Evolutionary conservation across 2,329 filamentous ascomycete species (phyloP).

Genomic region (Chrysosporium queenslandicum): DNA sequence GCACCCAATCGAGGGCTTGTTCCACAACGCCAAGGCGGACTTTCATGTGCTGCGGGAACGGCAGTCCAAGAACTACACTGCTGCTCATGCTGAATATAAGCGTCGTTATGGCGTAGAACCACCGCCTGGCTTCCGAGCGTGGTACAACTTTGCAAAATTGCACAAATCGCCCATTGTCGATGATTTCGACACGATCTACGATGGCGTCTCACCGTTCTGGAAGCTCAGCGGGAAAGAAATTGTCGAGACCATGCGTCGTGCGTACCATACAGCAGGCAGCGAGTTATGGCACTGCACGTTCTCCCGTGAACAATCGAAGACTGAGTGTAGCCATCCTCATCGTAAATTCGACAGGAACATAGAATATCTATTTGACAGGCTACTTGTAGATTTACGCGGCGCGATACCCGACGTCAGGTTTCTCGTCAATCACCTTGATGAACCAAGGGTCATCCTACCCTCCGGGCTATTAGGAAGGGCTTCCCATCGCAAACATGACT

Average conservation of each 20-base stretch:
- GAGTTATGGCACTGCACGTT: conserved; percentile 12
- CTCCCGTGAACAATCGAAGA: background rate
- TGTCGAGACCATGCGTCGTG: background rate
- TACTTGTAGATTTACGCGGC: conserved; percentile 4
- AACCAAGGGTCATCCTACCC: conserved; percentile 10
- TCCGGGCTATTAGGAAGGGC: background rate
- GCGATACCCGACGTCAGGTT: conserved; percentile 11
- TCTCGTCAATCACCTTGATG: conserved; percentile 14
- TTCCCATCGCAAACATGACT: background rate
- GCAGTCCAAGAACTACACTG: conserved; percentile 9
- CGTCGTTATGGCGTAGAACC: conserved; percentile 9
- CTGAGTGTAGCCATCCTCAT: conserved; percentile 4
- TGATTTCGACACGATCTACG: conserved; percentile 12
- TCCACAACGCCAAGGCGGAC: background rate
- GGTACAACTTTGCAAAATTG: conserved; percentile 12
- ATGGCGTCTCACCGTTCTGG: conserved; percentile 11
- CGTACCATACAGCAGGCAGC: background rate
- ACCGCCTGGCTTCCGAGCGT: conserved; percentile 11
- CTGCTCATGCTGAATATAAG: conserved; percentile 9
- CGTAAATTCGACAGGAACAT: conserved; percentile 11
- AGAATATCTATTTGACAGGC: conserved; percentile 5
- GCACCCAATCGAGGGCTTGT: conserved; percentile 10
- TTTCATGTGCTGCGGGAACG: conserved; percentile 3
- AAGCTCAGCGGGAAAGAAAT: conserved; percentile 11
- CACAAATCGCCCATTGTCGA: conserved; percentile 13